A percentile compares a stretch with the other conserved stretches of the same genome.
Conservation (phyloP, 108 stramenopile species). For the Skeletonema potamos region DNA sequence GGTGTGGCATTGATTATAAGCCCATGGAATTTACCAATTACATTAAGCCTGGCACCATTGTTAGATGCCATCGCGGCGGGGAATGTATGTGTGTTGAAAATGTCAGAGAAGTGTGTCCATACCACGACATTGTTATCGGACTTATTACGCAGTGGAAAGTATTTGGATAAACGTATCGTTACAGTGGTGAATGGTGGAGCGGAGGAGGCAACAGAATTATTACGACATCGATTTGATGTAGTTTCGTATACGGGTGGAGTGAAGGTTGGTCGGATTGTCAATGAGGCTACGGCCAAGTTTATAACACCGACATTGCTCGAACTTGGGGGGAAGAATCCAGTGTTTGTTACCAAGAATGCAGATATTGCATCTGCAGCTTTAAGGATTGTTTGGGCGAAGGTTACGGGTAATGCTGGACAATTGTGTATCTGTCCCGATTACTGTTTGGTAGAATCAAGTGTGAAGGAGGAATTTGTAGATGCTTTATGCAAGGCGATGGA, state of each 20-base stretch:
- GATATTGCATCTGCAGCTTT: slow-evolving; percentile 58
- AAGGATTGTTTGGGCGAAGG: slow-evolving; percentile 71
- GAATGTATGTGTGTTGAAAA: slow-evolving; percentile 83
- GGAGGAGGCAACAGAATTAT: slow-evolving; percentile 55
- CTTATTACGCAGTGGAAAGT: slow-evolving; percentile 36
- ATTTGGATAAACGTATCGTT: slow-evolving; percentile 65
- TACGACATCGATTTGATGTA: slow-evolving; percentile 65
- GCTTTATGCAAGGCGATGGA: slow-evolving; percentile 3
- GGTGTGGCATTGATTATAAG: slow-evolving; percentile 55
- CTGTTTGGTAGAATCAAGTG: slow-evolving; percentile 25
- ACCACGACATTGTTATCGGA: slow-evolving; percentile 46
- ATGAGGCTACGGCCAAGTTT: slow-evolving; percentile 75
- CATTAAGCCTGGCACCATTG: slow-evolving; percentile 55
- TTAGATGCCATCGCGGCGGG: slow-evolving; percentile 82
- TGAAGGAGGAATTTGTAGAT: slow-evolving; percentile 14
- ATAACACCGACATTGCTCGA: slow-evolving; percentile 88
- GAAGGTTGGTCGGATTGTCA: slow-evolving; percentile 68
- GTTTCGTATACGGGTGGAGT: slow-evolving; percentile 91
- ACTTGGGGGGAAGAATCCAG: slow-evolving; percentile 92
- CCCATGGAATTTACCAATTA: slow-evolving; percentile 89
- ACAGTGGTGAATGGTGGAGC: slow-evolving; percentile 76
- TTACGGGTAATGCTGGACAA: slow-evolving; percentile 81
- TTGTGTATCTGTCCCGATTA: slow-evolving; percentile 89
- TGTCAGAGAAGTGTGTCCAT: slow-evolving; percentile 61
- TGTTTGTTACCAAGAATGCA: slow-evolving; percentile 64